phyloP scores from a whole-genome alignment of 371 early-diverging fungal genomes.

The Saksenaea vasiformis region DNA sequence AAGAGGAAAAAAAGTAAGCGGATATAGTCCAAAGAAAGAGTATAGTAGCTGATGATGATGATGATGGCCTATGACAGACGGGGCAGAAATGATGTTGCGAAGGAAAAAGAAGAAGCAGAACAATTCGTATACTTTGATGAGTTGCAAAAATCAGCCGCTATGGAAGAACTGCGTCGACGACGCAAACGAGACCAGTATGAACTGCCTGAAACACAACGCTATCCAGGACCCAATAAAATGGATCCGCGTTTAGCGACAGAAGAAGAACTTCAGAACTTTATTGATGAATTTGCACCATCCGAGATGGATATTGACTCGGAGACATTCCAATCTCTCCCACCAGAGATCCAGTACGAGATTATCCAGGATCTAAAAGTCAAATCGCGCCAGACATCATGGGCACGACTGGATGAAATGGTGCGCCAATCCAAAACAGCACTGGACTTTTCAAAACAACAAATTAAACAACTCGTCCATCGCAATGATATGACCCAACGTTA shows the following conservation, averaged over 20 bases:
- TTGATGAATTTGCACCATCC: slow-evolving; percentile 54
- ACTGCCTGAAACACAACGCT: slow-evolving; percentile 44
- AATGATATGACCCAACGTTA: slow-evolving; percentile 86
- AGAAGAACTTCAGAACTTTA: slow-evolving; percentile 62
- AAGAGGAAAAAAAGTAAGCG: slow-evolving; percentile 50
- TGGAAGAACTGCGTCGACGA: slow-evolving; percentile 33
- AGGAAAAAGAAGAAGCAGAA: slow-evolving; percentile 34
- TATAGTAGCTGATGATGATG: slow-evolving; percentile 14
- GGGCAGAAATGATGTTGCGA: slow-evolving; percentile 7
- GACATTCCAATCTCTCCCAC: slow-evolving; percentile 75
- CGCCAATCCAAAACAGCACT: slow-evolving; percentile 66
- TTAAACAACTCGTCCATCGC: slow-evolving; percentile 79
- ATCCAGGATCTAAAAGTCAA: slow-evolving; percentile 82
- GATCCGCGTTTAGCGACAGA: slow-evolving; percentile 73
- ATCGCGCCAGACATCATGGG: slow-evolving; percentile 80
- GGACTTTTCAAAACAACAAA: slow-evolving; percentile 92
- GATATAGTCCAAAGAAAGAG: slow-evolving; percentile 23
- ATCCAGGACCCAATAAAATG: slow-evolving; percentile 2
- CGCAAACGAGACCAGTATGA: slow-evolving; percentile 76
- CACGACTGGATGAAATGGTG: slow-evolving; percentile 76
- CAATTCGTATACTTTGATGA: slow-evolving; percentile 38
- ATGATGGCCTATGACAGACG: no score
- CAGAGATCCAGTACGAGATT: slow-evolving; percentile 89
- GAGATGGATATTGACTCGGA: slow-evolving; percentile 78
- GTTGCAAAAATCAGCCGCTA: slow-evolving; percentile 27